Evolutionary conservation across 768 basidiomycete genomes (phyloP).

Genomic region (Amanita pseudoporphyria): DNA sequence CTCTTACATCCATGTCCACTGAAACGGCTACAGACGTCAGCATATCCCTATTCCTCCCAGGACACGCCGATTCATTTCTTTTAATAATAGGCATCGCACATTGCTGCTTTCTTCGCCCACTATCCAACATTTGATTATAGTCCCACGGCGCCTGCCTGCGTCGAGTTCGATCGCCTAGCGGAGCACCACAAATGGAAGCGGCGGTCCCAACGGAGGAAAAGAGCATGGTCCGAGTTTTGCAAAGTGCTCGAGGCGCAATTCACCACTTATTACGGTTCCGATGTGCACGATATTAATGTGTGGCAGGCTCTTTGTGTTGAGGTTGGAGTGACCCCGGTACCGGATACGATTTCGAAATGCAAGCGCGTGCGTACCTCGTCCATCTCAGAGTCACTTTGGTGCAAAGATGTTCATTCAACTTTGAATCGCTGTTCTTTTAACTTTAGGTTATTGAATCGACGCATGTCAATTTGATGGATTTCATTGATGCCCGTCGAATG

Average conservation of each 20-base stretch:
- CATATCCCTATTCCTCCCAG: too few species aligned
- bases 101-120: not conserved
- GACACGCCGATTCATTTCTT: too few species aligned
- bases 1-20: too few species aligned
- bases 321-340: not conserved
- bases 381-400: too few species aligned
- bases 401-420: too few species aligned
- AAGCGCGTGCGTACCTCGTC: constrained; percentile 4
- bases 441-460: constrained; percentile 4
- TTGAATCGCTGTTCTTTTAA: too few species aligned
- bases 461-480: constrained; percentile 5
- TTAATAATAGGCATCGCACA: not conserved
- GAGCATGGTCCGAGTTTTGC: not conserved
- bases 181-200: not conserved
- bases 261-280: not conserved
- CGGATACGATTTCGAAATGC: constrained; percentile 1
- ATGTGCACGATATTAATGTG: not conserved
- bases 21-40: not conserved
- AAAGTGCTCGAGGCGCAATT: not conserved
- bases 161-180: not conserved
- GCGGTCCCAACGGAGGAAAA: not conserved
- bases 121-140: constrained; percentile 1
- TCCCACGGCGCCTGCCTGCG: not conserved
- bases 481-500: not conserved
- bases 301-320: constrained; percentile 4